Conservation (phyloP, 148 eudicot species). For the Diospyros kaki region DNA sequence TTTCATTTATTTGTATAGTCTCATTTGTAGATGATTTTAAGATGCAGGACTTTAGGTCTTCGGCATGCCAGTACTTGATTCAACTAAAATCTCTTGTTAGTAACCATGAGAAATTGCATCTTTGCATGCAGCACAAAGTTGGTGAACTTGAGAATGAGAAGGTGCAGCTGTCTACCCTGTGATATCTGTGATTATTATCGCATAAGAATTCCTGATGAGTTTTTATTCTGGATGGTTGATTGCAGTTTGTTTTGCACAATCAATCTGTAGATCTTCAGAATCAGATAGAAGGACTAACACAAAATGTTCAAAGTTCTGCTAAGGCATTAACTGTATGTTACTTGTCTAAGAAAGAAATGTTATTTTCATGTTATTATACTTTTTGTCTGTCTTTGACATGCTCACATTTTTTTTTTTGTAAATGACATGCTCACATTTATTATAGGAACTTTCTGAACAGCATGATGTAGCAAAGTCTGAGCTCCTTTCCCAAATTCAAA, state of each 20-base stretch:
- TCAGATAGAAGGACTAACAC: constrained; percentile 35
- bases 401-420: neutral
- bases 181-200: neutral
- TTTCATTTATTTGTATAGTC: neutral
- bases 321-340: constrained; percentile 43
- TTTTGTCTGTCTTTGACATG: constrained; percentile 7
- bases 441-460: constrained; percentile 59
- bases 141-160: constrained; percentile 66
- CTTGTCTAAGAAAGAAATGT: neutral
- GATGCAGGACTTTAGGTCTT: constrained; percentile 55
- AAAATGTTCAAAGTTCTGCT: constrained; percentile 42
- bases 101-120: constrained; percentile 33
- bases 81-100: constrained; percentile 37
- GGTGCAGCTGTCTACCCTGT: constrained; percentile 34
- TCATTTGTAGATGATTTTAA: neutral
- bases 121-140: constrained; percentile 39
- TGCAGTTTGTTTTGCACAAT: constrained; percentile 53
- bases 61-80: constrained; percentile 29
- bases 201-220: constrained; percentile 9
- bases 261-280: constrained; percentile 44
- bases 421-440: constrained; percentile 16
- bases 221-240: constrained; percentile 15
- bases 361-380: constrained; percentile 8
- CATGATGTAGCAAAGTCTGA: constrained; percentile 57
- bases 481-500: constrained; percentile 46